Conservation (phyloP, 768 basidiomycete species). For the Gymnopilus dilepis region DNA sequence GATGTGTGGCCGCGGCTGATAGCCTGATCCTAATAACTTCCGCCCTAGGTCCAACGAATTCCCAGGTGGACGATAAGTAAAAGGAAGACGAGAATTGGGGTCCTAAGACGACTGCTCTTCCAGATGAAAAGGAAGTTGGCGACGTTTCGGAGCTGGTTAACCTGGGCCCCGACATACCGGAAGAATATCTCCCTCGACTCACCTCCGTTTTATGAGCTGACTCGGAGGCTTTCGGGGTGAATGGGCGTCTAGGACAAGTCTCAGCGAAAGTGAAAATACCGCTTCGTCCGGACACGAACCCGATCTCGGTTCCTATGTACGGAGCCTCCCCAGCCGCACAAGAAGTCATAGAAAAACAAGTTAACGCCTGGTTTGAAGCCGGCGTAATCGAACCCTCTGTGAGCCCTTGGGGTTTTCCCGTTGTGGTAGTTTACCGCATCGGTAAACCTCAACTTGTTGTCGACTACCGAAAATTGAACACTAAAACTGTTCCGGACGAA, state of each 20-base stretch:
- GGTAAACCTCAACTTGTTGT: no score
- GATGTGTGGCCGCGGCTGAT: no score
- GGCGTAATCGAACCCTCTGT: constrained; percentile 45
- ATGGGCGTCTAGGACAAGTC: constrained; percentile 1
- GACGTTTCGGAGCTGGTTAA: constrained; percentile 8
- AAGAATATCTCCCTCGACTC: background rate
- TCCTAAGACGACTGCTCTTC: background rate
- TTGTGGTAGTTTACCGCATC: no score
- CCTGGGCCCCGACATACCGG: constrained; percentile 12
- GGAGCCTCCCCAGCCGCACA: constrained; percentile 30
- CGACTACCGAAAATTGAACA: no score
- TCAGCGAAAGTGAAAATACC: background rate
- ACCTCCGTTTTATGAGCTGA: constrained; percentile 1
- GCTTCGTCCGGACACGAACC: constrained; percentile 26
- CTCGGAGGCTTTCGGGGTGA: constrained; percentile 9
- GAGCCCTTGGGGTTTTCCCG: constrained; percentile 45
- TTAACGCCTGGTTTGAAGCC: constrained; percentile 37
- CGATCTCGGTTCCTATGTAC: constrained; percentile 33
- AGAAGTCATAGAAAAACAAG: constrained; percentile 27
- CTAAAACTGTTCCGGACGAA: background rate
- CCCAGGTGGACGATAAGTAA: no score
- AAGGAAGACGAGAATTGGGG: background rate
- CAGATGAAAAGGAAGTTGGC: background rate
- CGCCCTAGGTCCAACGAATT: no score
- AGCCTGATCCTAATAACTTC: no score